Base-by-base conservation (phyloP, 2,329 filamentous ascomycete genomes). In the Sarocladium kiliense region DNA sequence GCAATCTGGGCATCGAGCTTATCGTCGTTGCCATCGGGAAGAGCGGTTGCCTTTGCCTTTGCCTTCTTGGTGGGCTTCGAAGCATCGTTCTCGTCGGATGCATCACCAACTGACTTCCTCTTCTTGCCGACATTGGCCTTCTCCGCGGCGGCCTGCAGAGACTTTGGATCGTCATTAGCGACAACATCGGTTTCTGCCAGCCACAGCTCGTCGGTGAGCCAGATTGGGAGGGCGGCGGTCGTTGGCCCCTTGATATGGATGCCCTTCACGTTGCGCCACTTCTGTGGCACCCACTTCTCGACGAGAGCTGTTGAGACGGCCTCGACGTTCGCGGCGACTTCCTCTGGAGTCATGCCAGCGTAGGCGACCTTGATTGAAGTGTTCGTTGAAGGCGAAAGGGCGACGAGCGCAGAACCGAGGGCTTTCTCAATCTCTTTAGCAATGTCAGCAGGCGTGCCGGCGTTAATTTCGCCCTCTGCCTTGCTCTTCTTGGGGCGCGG, bases 201-300 rank as follows among this genome's bases (percentile, higher is more conserved):
- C 91, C 94, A 99, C 60, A 99, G 78, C 78, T 97, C 91, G 62
- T 91, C 87, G 3, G 93, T 89, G 67, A 96, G 76, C 89, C 91
- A 99, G 67, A 99, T 86, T n/a, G 94, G 94, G 65, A 99, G 79
- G 9, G 93, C 88, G 58, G 86, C 87, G 3, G 93, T 96, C 66
- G 89, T 85, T 26, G 90, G 87, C 2, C 91, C 90, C 80, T 97
- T 99, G 77, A 99, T 80, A 71, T 96, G 91, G 58, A 99, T 76
- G 59, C 84, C 83, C 71, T 87, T 86, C 60, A 97, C 81, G 69
- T 93, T 94, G 65, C 83, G 84, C 91, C 92, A 97, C 65, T 91
- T 87, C 69, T 93, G 86, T 18, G 91, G 84, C 45, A 97, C 84
- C 67, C 87, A 89, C 70, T 88, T 91, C 59, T 89, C 85, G 6